Percentiles rank a stretch among this genome's conserved stretches.
phyloP scores from a whole-genome alignment of 805 yeast species.

The Wickerhamomyces mucosus region DNA sequence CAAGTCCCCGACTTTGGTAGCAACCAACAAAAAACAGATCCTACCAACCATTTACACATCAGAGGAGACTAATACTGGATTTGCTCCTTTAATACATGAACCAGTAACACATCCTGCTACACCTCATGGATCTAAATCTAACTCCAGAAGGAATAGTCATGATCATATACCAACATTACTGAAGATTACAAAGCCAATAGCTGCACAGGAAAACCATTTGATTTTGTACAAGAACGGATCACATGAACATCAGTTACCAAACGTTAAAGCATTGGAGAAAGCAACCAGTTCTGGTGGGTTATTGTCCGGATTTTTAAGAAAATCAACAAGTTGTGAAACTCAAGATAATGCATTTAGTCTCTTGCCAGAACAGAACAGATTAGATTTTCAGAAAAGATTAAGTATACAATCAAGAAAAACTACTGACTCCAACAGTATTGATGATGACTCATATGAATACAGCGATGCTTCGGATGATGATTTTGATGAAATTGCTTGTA shows the following conservation, averaged over 20 bases:
- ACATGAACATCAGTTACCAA: constrained; percentile 18
- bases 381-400: constrained; percentile 19
- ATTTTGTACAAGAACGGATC: constrained; percentile 15
- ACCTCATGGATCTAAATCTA: background rate
- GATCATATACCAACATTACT: background rate
- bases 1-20: background rate
- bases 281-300: constrained; percentile 13
- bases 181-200: background rate
- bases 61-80: background rate
- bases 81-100: background rate
- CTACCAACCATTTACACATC: background rate
- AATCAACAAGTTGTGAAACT: constrained; percentile 8
- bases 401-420: constrained; percentile 20
- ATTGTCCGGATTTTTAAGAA: constrained; percentile 16
- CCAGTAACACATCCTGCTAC: background rate
- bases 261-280: constrained; percentile 16
- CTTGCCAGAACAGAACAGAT: constrained; percentile 20
- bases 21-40: background rate
- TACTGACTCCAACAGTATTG: constrained; percentile 4
- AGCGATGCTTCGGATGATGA: constrained; percentile 5
- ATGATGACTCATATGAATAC: constrained; percentile 8
- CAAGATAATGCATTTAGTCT: constrained; percentile 18
- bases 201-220: constrained; percentile 9
- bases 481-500: constrained; percentile 26
- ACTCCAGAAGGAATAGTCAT: background rate